Conservation (phyloP, 176 grass and related monocot genomes). For the Bolboschoenus planiculmis region DNA sequence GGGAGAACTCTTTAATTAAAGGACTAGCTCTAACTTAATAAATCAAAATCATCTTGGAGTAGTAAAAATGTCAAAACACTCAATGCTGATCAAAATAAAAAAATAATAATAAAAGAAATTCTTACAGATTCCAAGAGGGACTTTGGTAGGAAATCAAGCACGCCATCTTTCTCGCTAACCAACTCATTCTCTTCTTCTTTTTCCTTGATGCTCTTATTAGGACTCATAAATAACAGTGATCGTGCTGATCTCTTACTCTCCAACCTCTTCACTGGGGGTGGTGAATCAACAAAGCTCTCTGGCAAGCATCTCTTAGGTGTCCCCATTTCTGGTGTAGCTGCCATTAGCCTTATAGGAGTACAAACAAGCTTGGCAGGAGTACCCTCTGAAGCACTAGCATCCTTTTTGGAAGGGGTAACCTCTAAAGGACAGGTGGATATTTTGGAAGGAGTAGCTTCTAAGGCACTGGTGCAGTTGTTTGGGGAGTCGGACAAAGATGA, state of each 20-base stretch:
- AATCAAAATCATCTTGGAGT: neutral
- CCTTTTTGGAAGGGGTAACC: slow-evolving; percentile 51
- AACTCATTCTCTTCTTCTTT: slow-evolving; percentile 20
- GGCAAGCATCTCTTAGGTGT: slow-evolving; percentile 32
- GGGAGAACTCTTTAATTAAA: neutral
- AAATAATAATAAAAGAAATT: neutral
- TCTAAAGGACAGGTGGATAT: slow-evolving; percentile 9
- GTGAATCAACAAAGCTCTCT: slow-evolving; percentile 22
- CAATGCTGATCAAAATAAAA: neutral
- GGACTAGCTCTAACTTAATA: neutral
- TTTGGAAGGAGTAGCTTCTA: neutral
- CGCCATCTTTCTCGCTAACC: slow-evolving; percentile 23
- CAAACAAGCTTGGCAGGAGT: slow-evolving; percentile 66
- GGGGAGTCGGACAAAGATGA: neutral
- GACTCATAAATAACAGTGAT: slow-evolving; percentile 62
- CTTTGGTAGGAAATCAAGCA: slow-evolving; percentile 62
- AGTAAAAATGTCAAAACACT: neutral
- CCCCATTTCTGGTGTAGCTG: slow-evolving; percentile 38
- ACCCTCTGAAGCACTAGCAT: slow-evolving; percentile 19
- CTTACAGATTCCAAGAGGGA: slow-evolving; percentile 71
- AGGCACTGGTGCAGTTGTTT: neutral
- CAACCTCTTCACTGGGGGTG: slow-evolving; percentile 25
- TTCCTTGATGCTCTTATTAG: slow-evolving; percentile 37
- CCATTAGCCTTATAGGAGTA: slow-evolving; percentile 61
- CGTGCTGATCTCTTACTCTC: slow-evolving; percentile 41